These are phyloP conservation scores for Cylindrotheca fusiformis DNA, from an alignment of 108 stramenopile species.

Conservation along the genomic window DNA sequence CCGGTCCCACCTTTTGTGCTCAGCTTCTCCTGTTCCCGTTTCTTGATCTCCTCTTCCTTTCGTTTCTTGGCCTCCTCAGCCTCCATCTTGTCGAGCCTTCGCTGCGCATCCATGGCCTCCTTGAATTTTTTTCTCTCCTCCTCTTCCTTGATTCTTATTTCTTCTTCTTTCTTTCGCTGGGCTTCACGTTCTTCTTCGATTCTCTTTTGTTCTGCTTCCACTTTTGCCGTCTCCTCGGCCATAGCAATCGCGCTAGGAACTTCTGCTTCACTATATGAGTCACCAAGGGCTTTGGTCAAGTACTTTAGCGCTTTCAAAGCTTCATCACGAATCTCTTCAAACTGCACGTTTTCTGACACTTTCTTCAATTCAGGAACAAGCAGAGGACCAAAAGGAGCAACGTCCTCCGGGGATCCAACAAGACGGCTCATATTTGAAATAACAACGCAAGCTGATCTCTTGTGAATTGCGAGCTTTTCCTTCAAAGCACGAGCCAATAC, in stretches of 20 bases:
- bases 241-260: slow-evolving; percentile 48
- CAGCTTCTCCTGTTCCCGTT: slow-evolving; percentile 61
- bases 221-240: slow-evolving; percentile 54
- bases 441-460: slow-evolving; percentile 92
- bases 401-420: slow-evolving; percentile 91
- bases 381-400: slow-evolving; percentile 91
- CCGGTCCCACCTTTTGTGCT: slow-evolving; percentile 73
- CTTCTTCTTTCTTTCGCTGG: slow-evolving; percentile 63
- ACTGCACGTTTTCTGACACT: slow-evolving; percentile 90
- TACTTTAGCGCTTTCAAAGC: slow-evolving; percentile 80
- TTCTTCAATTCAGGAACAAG: slow-evolving; percentile 94
- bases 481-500: slow-evolving; percentile 90
- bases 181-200: slow-evolving; percentile 68
- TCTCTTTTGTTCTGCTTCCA: slow-evolving; percentile 69
- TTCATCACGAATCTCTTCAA: slow-evolving; percentile 96
- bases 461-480: slow-evolving; percentile 88
- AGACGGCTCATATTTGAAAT: slow-evolving; percentile 96
- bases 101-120: slow-evolving; percentile 92
- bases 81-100: slow-evolving; percentile 66
- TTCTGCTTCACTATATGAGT: slow-evolving; percentile 61
- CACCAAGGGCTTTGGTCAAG: slow-evolving; percentile 82
- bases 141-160: slow-evolving; percentile 57
- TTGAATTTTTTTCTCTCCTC: slow-evolving; percentile 80
- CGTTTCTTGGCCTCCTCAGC: slow-evolving; percentile 48
- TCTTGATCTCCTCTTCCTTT: slow-evolving; percentile 57